A percentile compares a stretch with the other conserved stretches of the same genome.
Conservation (phyloP, 225 moss, liverwort and hornwort genomes). For the Climacium dendroides region DNA sequence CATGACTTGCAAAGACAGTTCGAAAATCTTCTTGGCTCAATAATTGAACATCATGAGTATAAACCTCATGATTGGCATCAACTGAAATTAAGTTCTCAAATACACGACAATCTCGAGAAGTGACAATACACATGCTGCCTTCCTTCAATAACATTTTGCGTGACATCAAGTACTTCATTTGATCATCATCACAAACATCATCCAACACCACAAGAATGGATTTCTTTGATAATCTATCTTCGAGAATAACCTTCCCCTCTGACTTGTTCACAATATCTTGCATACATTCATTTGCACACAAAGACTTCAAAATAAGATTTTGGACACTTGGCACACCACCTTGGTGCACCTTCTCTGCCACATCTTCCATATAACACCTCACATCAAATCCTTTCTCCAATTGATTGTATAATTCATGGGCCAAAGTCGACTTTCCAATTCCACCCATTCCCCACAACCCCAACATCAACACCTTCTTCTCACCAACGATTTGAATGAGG, state of each 20-base stretch:
- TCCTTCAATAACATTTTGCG: not conserved
- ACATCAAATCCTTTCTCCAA: not conserved
- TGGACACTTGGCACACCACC: not conserved
- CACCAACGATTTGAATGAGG: not conserved
- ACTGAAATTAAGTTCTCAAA: not conserved
- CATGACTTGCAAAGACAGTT: not conserved
- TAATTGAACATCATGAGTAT: not conserved
- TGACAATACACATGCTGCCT: not conserved
- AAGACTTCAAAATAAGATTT: not conserved
- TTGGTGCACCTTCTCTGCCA: not conserved
- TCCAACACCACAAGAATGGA: not conserved
- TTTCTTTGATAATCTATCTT: not conserved
- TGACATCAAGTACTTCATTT: not conserved
- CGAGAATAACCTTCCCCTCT: not conserved
- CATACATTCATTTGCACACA: not conserved
- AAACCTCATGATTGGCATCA: fast-evolving
- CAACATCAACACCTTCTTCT: not conserved
- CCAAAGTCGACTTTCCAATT: not conserved
- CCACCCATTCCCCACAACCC: not conserved
- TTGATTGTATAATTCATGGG: not conserved
- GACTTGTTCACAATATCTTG: not conserved
- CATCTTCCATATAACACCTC: not conserved
- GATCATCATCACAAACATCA: not conserved
- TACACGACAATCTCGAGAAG: not conserved
- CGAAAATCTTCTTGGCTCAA: fast-evolving